Evolutionary conservation across 345 rosid genomes (phyloP), one percentile per base, ranked within the genome.

Genomic region (Eucalyptus leucophloia): DNA sequence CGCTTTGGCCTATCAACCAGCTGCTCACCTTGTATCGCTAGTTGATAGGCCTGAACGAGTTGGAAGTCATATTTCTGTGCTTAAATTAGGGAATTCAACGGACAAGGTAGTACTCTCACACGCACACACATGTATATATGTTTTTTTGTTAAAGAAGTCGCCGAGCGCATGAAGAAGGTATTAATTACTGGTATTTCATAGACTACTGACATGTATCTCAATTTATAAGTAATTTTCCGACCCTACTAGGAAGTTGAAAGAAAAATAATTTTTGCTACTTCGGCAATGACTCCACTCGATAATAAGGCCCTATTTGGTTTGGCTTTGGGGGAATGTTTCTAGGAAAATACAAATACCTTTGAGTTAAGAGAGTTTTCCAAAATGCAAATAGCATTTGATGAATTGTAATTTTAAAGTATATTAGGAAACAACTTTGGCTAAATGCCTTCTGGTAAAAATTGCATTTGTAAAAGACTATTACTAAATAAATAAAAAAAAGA

Each of bases 351-450:
- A 51, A 51, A 18, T 51, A 51, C 4, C 0, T 51, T 18, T 51
- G 0, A 3, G 9, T 51, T 18, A 7, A 51, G 4, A 2, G 23
- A 51, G 23, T 51, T 18, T 51, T 18, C 0, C 9, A 0, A 51
- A 51, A 51, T 51, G 2, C 0, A 51, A 51, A 51, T 51, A 18
- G 4, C 1, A 0, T 18, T 18, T 18, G 1, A 0, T 51, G 0
- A 51, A 51, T 51, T 51, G 1, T 51, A 51, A 51, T 51, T 51
- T 51, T 18, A 51, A 51, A 1, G 56, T 51, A 9, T 2, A 17
- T 51, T 7, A 8, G 2, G 23, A 51, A 51, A 51, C 8, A 18
- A 18, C 8, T 51, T 51, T 51, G 54, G 21, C 8, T 18, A 7
- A 18, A 51, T 18, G 54, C 0, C 2, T 1, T 17, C 7, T 18